Conservation (phyloP, 345 rosid genomes). For the Salix purpurea region DNA sequence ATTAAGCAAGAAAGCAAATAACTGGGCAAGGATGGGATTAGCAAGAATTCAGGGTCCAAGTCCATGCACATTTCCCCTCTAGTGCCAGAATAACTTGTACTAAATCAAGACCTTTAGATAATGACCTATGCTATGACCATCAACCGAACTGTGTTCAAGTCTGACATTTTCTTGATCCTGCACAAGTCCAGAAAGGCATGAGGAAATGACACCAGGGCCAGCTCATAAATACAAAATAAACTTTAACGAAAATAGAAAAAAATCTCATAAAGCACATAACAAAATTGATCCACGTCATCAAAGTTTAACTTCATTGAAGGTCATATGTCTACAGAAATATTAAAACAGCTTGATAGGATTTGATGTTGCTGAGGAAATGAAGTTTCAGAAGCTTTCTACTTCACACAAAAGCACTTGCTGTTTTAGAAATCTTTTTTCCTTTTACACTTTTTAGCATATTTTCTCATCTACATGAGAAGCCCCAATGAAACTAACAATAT, state of each 20-base stretch:
- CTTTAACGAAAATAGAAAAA: not conserved
- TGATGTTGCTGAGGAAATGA: no score
- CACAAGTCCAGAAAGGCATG: not conserved
- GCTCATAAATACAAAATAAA: not conserved
- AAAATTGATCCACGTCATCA: no score
- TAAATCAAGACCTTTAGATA: not conserved
- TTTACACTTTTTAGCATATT: no score
- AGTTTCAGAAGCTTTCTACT: no score
- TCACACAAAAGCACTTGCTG: no score
- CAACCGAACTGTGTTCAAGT: slow-evolving; percentile 23
- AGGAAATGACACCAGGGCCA: not conserved
- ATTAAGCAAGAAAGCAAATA: not conserved
- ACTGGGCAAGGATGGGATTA: not conserved
- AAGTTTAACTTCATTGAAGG: no score
- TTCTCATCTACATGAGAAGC: no score
- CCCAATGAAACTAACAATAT: no score
- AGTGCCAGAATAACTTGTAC: not conserved
- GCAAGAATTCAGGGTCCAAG: not conserved
- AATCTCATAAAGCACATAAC: no score
- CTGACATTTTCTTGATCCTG: slow-evolving; percentile 33
- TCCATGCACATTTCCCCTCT: not conserved
- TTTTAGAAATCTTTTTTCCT: no score
- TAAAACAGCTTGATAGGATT: no score
- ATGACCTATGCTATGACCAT: slow-evolving; percentile 14
- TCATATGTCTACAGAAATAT: no score